Evolutionary conservation across 768 basidiomycete genomes (phyloP).

Genomic region (Hypholoma sublateritium): DNA sequence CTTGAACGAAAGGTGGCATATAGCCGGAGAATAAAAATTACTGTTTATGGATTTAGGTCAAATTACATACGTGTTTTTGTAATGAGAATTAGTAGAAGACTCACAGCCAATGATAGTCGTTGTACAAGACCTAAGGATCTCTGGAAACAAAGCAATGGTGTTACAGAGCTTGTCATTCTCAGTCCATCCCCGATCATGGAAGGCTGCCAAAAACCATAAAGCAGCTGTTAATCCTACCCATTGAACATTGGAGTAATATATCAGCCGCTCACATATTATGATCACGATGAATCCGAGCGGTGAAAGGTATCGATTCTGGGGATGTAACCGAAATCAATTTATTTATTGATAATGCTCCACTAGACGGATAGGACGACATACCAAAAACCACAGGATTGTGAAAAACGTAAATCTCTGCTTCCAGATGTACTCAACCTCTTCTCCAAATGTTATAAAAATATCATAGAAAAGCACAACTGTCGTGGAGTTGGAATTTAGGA

Average conservation of each 20-base stretch:
- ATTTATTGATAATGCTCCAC: neutral
- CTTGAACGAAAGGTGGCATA: conserved; percentile 30
- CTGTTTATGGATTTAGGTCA: conserved; percentile 9
- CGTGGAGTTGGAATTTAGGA: neutral
- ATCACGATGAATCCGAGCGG: conserved; percentile 36
- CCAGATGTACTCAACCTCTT: conserved; percentile 38
- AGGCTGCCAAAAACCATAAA: conserved; percentile 19
- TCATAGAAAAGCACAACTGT: conserved; percentile 39
- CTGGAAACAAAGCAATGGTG: conserved; percentile 33
- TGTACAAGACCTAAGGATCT: conserved; percentile 33
- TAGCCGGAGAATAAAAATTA: conserved; percentile 29
- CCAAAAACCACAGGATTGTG: conserved; percentile 31
- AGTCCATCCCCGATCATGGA: conserved; percentile 31
- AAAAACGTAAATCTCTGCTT: conserved; percentile 25
- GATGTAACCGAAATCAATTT: neutral
- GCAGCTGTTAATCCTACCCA: neutral
- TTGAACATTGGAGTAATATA: neutral
- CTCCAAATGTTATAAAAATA: conserved; percentile 31
- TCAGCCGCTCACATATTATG: conserved; percentile 27
- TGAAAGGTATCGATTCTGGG: conserved; percentile 36
- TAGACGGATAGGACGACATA: conserved; percentile 6
- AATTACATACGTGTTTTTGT: neutral
- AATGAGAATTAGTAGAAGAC: neutral
- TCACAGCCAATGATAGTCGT: conserved; percentile 31
- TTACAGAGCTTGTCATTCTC: conserved; percentile 31